Evolutionary conservation across 495 filamentous ascomycete genomes (phyloP).

Genomic region (Hypoxylon intermedium): DNA sequence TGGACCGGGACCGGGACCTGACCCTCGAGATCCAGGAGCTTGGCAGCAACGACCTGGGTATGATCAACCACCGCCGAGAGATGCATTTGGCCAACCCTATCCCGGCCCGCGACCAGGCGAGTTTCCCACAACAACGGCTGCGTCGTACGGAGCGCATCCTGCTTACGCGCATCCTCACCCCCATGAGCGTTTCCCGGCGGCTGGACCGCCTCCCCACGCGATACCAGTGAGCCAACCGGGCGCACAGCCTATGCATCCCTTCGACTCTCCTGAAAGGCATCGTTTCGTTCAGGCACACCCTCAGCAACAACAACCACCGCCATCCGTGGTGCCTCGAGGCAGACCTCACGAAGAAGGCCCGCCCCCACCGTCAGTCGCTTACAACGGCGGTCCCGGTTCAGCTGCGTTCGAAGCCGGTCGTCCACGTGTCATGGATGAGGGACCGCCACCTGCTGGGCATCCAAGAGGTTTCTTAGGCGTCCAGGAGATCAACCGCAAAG

Average conservation of each 20-base stretch:
- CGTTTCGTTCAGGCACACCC: conserved; percentile 50
- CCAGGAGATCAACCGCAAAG: conserved; percentile 69
- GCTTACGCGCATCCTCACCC: conserved; percentile 53
- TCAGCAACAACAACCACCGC: conserved; percentile 46
- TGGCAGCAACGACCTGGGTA: conserved; percentile 53
- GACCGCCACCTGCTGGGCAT: conserved; percentile 54
- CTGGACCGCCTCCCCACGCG: conserved; percentile 51
- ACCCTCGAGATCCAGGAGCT: conserved; percentile 52
- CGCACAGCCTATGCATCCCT: conserved; percentile 47
- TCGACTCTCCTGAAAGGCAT: conserved; percentile 60
- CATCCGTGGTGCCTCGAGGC: conserved; percentile 29
- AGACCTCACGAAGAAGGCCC: conserved; percentile 46
- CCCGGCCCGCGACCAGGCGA: conserved; percentile 49
- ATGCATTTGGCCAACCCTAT: conserved; percentile 52
- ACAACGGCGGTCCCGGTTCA: conserved; percentile 44
- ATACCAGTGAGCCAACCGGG: conserved; percentile 49
- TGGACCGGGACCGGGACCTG: conserved; percentile 12
- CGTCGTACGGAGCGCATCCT: conserved; percentile 55
- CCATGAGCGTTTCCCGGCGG: conserved; percentile 55
- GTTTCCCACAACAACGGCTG: conserved; percentile 48
- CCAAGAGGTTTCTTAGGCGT: conserved; percentile 63
- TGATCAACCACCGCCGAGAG: conserved; percentile 47
- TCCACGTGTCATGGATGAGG: conserved; percentile 63
- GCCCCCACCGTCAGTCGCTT: conserved; percentile 55
- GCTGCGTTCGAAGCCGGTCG: conserved; percentile 49